Evolutionary conservation across 768 basidiomycete genomes (phyloP), one percentile per base, ranked within the genome.

Genomic region (Leccinum arenicola): DNA sequence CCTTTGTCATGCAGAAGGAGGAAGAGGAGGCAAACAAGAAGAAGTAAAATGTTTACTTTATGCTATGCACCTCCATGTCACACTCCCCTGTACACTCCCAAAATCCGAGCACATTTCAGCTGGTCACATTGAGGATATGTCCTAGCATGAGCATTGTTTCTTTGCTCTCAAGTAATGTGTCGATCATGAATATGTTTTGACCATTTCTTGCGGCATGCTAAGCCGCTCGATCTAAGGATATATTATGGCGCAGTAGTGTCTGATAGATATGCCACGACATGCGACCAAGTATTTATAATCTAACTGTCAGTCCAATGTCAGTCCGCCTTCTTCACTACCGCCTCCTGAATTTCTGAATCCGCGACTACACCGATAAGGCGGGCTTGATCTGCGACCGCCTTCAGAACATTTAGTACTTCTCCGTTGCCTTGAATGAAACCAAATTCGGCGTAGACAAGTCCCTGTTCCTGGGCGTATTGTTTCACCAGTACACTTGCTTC

Each of bases 21-120:
- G 93, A 93, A 73, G 93, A 95, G 83, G 93, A 94, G 73, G 91
- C 89, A 58, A 84, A 82, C 73, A 93, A 94, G 83, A 93, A 93
- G 81, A 93, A 94, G 80, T 91, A 86, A 78, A 77, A 58, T 23
- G 64, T 61, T 62, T 54, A 23, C 49, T 56, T 57, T 54, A 54
- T 53, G 52, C 57, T 55, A 29, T 62, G 66, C 55, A 59, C 59
- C 62, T 69, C 65, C 63, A 65, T 66, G 50, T 73, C 56, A 60
- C 60, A 52, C 62, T 65, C 64, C 60, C 50, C 36, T 64, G 68
- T 74, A 62, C 73, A 69, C 70, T 72, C 68, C 61, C 68, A 76
- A 80, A 79, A 78, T 61, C 63, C 66, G 68, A 73, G 69, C 59
- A 56, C 66, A 61, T 62, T 55, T 51, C 29, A 21, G 31, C 50